Base-by-base conservation (phyloP, 768 basidiomycete species). In the Suillus fuscotomentosus region DNA sequence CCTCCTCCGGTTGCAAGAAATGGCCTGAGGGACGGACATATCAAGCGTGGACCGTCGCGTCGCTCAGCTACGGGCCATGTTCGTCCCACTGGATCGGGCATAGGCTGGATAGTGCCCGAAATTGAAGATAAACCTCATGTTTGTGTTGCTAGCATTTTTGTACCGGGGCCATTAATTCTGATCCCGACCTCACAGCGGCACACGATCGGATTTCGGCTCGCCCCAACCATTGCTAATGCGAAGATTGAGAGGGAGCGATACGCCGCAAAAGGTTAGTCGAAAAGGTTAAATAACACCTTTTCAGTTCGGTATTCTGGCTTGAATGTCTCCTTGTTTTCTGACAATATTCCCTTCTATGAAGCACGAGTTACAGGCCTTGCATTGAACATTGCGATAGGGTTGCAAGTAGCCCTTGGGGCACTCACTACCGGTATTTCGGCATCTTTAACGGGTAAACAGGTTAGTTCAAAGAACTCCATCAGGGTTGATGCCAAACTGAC, bases 391-490 rank as follows among this genome's bases (percentile, higher is more conserved):
- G 87, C 88, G 0, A 90, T 90, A 51, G 82, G 80, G 14, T 61
- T 88, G 43, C 90, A 91, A 70, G 85, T 91, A 4, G 45, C 88
- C 0, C 74, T 91, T 36, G 89, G 88, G 7, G 83, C 89, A 2
- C 75, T 91, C 36, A 90, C 88, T 7, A 91, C 89, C 0, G 89
- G 85, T 0, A 66, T 90, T 17, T 81, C 88, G 0, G 86, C 86
- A 6, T 78, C 76, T 5, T 73, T 78, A 8, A 71, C 66, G 22
- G 82, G 79, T 8, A 76, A 65, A 9, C 78, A 81, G 77, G 85
- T 81, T 59, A 61, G 79, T 72, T 15, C 20, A 41, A 47, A 39
- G 42, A 20, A 24, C 3, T 50, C 14, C 34, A 36, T 24, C 17
- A 41, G 14, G 2, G 3, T 24, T 38, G 13, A 0, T 2, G 14